Conservation (phyloP, 768 basidiomycete genomes). For the Dioszegia aurantiaca region DNA sequence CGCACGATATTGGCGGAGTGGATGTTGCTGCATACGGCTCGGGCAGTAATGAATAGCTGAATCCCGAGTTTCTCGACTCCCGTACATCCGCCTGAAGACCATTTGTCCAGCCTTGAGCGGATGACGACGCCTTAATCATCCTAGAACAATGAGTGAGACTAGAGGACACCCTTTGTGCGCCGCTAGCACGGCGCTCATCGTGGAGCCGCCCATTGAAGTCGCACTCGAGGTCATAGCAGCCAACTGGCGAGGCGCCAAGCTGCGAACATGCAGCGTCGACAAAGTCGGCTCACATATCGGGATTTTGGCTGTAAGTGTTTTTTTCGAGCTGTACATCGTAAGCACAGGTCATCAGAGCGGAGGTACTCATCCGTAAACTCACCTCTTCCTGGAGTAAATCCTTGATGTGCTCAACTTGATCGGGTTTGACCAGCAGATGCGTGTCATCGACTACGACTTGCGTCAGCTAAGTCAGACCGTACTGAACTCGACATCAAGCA, state of each 20-base stretch:
- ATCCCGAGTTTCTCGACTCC: too few species aligned
- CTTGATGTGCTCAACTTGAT: slow-evolving; percentile 42
- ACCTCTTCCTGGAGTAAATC: slow-evolving; percentile 41
- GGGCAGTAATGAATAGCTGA: too few species aligned
- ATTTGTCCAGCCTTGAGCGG: too few species aligned
- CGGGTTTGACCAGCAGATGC: slow-evolving; percentile 37
- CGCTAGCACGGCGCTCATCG: too few species aligned
- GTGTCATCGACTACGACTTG: slow-evolving; percentile 33
- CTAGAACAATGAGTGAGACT: not conserved
- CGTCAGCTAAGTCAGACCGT: not conserved
- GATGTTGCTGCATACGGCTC: too few species aligned
- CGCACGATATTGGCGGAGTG: too few species aligned
- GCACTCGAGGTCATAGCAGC: too few species aligned
- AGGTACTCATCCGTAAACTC: slow-evolving; percentile 1
- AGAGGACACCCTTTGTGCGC: not conserved
- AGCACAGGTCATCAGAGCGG: not conserved
- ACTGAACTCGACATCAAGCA: not conserved
- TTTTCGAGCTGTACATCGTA: slow-evolving; percentile 36
- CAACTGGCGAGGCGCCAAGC: too few species aligned
- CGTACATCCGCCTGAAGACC: too few species aligned
- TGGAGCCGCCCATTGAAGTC: too few species aligned
- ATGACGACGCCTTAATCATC: too few species aligned
- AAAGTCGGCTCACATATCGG: slow-evolving; percentile 31
- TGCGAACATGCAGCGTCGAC: too few species aligned
- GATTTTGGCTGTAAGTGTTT: slow-evolving; percentile 44